Conservation (phyloP, 345 rosid species). For the Fremontodendron californicum region DNA sequence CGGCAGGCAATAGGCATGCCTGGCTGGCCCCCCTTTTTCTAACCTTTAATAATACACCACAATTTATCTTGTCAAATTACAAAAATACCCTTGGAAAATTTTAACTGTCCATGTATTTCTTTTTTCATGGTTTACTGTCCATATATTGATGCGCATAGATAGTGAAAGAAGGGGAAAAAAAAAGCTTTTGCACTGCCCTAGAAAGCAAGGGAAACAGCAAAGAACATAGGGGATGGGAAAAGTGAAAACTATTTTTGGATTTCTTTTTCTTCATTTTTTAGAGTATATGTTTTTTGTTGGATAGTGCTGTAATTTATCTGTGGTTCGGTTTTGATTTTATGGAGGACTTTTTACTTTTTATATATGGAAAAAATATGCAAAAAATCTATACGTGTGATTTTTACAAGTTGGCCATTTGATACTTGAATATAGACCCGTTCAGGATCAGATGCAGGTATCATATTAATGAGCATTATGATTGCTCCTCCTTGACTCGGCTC, state of each 20-base stretch:
- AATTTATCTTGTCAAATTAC: neutral
- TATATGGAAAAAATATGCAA: neutral
- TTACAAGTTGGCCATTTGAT: neutral
- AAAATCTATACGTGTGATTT: neutral
- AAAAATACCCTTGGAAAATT: neutral
- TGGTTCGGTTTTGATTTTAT: neutral
- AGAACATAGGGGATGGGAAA: constrained; percentile 11
- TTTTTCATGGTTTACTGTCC: neutral
- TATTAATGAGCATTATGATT: too few species aligned
- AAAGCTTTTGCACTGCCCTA: constrained; percentile 28
- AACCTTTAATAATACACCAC: neutral
- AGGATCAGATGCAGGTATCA: too few species aligned
- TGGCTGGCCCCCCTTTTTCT: neutral
- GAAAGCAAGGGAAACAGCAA: constrained; percentile 4
- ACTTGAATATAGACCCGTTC: too few species aligned
- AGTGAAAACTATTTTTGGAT: constrained; percentile 7
- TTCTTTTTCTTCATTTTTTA: neutral
- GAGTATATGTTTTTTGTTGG: neutral
- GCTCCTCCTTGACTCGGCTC: too few species aligned
- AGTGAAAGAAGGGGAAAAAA: neutral
- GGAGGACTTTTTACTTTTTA: neutral
- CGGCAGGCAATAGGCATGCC: neutral
- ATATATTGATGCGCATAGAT: neutral
- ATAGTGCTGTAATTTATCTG: neutral
- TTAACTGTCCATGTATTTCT: neutral